Evolutionary conservation across 192 early-diverging fungal species (phyloP).

Genomic region (Ambispora gerdemannii): DNA sequence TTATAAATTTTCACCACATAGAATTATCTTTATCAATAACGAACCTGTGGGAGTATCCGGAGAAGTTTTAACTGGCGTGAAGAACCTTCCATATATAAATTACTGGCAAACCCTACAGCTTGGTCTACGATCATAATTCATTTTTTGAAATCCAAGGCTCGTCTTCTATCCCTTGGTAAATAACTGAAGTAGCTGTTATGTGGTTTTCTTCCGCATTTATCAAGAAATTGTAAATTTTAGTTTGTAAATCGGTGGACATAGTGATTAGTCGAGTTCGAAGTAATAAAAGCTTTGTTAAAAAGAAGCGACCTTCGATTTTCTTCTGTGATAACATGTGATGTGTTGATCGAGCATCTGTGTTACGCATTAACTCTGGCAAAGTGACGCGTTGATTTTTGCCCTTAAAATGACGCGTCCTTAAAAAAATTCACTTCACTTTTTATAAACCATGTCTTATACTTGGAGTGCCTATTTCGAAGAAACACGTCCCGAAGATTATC

Average conservation of each 20-base stretch:
- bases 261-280: no score
- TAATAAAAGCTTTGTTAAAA: neutral
- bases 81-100: conserved; percentile 1
- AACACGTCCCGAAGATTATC: conserved; percentile 28
- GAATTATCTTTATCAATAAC: no score
- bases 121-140: conserved; percentile 2
- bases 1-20: neutral
- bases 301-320: neutral
- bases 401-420: no score
- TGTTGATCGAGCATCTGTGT: no score
- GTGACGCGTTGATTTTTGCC: no score
- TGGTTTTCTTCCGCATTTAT: conserved; percentile 1
- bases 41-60: conserved; percentile 2
- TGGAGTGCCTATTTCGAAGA: conserved; percentile 23
- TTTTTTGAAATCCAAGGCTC: neutral
- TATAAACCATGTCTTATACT: conserved; percentile 7
- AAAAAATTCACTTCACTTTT: no score
- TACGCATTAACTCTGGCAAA: no score
- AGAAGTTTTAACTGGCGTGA: conserved; percentile 2
- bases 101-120: neutral
- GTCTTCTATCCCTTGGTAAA: conserved; percentile 9
- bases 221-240: conserved; percentile 8
- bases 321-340: no score
- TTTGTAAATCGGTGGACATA: conserved; percentile 9
- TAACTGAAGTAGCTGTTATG: conserved; percentile 4